phyloP scores from a whole-genome alignment of 2,329 filamentous ascomycete species.

The Emmonsiellopsis sp. region DNA sequence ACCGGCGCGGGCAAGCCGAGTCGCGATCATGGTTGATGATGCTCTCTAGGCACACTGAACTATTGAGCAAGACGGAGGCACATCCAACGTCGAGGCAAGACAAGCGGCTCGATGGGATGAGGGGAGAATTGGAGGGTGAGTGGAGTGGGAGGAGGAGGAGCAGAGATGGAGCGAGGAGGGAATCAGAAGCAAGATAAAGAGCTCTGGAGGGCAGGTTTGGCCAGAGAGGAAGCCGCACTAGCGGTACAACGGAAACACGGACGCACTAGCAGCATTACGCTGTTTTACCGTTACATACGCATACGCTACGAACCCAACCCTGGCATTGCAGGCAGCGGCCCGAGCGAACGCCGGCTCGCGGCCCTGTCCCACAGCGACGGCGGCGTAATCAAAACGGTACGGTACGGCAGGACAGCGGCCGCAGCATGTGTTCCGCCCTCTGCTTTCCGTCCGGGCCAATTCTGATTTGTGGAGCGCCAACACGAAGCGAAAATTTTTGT shows the following conservation, averaged over 20 bases:
- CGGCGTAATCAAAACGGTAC: neutral
- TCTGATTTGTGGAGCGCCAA: neutral
- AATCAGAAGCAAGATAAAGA: conserved; percentile 9
- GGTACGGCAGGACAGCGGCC: neutral
- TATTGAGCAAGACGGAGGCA: conserved; percentile 10
- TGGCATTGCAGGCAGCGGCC: neutral
- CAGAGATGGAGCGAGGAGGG: conserved; percentile 18
- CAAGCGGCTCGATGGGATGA: conserved; percentile 22
- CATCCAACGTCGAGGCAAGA: conserved; percentile 27
- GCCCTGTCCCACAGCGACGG: neutral
- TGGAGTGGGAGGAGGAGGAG: conserved; percentile 22
- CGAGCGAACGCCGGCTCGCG: neutral
- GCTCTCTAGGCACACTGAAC: conserved; percentile 27
- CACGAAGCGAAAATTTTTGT: conserved; percentile 8
- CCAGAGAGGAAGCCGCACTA: neutral
- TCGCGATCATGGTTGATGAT: conserved; percentile 37
- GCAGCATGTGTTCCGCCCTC: conserved; percentile 5
- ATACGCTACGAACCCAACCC: too few species aligned
- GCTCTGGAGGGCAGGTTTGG: neutral
- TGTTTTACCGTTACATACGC: neutral
- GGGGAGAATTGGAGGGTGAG: conserved; percentile 31
- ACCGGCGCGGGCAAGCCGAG: conserved; percentile 37
- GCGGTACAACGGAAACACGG: neutral
- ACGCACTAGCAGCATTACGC: neutral
- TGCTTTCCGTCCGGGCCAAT: neutral